Evolutionary conservation across 225 moss, liverwort and hornwort species (phyloP).

Genomic region (Pseudoscleropodium purum): DNA sequence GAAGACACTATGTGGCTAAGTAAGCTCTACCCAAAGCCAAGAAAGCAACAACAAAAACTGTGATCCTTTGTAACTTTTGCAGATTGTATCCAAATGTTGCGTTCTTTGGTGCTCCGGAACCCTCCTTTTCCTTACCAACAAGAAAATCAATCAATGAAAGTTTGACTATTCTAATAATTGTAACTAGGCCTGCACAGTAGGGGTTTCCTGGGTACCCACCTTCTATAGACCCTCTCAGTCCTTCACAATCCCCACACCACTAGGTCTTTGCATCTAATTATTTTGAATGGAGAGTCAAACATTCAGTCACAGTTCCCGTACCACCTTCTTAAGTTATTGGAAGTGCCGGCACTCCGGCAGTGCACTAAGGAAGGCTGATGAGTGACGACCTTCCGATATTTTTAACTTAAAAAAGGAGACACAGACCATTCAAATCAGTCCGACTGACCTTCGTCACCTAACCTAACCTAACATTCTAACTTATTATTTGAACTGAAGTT

Average conservation of each 20-base stretch:
- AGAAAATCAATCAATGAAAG: neutral
- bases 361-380: neutral
- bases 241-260: too few relatives aligned
- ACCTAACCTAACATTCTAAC: too few relatives aligned
- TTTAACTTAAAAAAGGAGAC: neutral
- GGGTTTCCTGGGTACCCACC: neutral
- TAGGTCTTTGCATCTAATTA: neutral
- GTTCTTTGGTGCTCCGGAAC: neutral
- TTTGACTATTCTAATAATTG: neutral
- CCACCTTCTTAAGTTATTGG: neutral
- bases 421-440: neutral
- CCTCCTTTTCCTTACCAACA: neutral
- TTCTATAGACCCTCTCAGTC: too few relatives aligned
- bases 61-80: neutral
- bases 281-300: neutral
- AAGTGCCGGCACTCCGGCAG: too few relatives aligned
- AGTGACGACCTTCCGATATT: neutral
- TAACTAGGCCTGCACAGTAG: neutral
- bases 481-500: neutral
- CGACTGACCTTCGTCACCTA: neutral
- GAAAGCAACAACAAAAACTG: too few relatives aligned
- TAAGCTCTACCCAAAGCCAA: too few relatives aligned
- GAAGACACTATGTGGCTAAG: too few relatives aligned
- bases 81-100: fast-evolving
- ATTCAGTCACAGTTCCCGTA: neutral